phyloP scores from a whole-genome alignment of 1,139 yeast genomes.

The Suhomyces chickasaworum region DNA sequence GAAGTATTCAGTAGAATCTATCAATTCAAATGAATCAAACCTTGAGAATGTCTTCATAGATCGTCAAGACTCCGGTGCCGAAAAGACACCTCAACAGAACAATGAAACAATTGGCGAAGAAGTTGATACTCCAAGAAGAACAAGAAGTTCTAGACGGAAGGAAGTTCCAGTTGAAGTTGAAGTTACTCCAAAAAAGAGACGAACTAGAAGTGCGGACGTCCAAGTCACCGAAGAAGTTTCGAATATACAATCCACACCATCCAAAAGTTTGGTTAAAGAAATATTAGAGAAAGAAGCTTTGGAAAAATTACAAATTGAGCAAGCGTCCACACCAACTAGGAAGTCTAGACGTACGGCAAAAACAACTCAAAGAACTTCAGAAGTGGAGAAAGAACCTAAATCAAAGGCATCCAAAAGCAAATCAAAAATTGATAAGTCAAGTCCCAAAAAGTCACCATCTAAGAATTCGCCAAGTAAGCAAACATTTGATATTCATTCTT shows the following conservation, averaged over 20 bases:
- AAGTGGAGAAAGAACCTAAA: constrained; percentile 6
- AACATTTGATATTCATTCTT: constrained; percentile 31
- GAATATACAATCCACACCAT: constrained; percentile 1
- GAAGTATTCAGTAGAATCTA: constrained; percentile 2
- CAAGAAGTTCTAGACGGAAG: neutral
- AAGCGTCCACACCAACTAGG: constrained; percentile 5
- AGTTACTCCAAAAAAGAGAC: constrained; percentile 5
- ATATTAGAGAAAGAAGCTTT: constrained; percentile 8
- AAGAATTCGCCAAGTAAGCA: constrained; percentile 5
- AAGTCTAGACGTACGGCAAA: neutral
- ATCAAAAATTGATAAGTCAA: constrained; percentile 8
- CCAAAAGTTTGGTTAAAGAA: constrained; percentile 8
- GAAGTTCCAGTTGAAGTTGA: neutral
- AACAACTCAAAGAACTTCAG: neutral
- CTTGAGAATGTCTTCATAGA: neutral
- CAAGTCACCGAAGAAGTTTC: neutral
- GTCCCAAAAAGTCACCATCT: neutral
- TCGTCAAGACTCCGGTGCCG: neutral
- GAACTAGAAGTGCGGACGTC: constrained; percentile 4
- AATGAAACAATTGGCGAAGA: neutral
- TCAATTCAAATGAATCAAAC: constrained; percentile 2
- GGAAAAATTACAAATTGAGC: neutral
- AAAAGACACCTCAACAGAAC: neutral
- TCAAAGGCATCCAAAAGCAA: constrained; percentile 10
- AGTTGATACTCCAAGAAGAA: neutral